Base-by-base conservation (phyloP, 805 yeast genomes). In the Tetrapisispora fleetii region DNA sequence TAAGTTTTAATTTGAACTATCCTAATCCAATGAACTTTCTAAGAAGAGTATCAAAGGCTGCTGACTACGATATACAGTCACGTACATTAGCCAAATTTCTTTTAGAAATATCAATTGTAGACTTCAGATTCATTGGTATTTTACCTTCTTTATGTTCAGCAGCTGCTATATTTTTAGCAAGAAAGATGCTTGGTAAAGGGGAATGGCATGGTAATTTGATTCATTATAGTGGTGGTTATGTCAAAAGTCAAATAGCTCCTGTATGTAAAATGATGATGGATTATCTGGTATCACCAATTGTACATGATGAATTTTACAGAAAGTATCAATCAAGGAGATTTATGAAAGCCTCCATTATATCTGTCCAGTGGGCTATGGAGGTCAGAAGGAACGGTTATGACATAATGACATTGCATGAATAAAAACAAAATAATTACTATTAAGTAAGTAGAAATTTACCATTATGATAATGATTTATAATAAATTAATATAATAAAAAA, bases 21-120 rank as follows among this genome's bases (percentile, higher is more conserved):
- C 95, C 96, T 48, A 87, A 86, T 63, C 96, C 97, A 52, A 83
- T 89, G 88, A 89, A 89, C 67, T 89, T 89, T 62, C 70, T 89
- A 59, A 79, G 97, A 67, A 77, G 96, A 63, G 86, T 90, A 45
- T 86, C 95, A 40, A 88, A 87, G 63, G 97, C 96, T 32, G 96
- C 90, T 66, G 90, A 86, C 64, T 90, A 88, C 71, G 95, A 89
- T 64, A 84, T 86, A 52, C 88, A 85, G 67, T 80, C 91, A 43
- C 79, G 97, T 69, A 89, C 96, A 10, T 73, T 90, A 56, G 96
- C 95, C 27, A 89, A 89, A 67, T 89, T 86, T 64, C 72, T 89
- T 47, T 65, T 90, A 47, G 97, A 89, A 59, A 81, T 88, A 41
- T 78, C 90, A 24, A 71, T 84, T 16, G 81, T 88, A 47, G 96